Base-by-base conservation (phyloP, 2,329 filamentous ascomycete genomes). In the Graphilbum sp. region DNA sequence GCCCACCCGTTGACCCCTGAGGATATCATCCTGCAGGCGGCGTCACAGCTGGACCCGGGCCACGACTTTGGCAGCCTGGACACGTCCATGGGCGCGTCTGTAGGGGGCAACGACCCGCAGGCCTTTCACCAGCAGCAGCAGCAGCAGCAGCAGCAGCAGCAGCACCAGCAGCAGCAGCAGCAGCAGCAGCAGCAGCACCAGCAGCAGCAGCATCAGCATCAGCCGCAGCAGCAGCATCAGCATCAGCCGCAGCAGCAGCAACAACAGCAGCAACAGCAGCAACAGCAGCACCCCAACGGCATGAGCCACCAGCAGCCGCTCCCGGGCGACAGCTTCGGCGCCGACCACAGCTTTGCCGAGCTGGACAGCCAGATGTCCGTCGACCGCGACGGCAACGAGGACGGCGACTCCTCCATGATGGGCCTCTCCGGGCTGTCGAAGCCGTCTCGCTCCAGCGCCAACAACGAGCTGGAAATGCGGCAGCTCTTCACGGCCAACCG, bases 381-480 rank as follows among this genome's bases (percentile, higher is more conserved):
- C 47, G 72, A 75, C 40, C 65, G 67, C 35, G 72, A 76, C 34
- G 69, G 70, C 21, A 64, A 66, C 33, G 68, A 74, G 11, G 72
- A 76, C 12, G 64, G 55, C 16, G 69, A 75, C 39, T 43, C 45
- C 2, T 67, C 69, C 4, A 51, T 70, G 41, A 55, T 58, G 2
- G 63, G 62, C 11, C 52, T 58, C 8, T 49, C 55, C 15, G 57
- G 57, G 20, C 63, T 66, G 30, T 58, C 67, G 25, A 79, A 72
- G 54, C 65, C 71, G 21, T 66, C 71, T 21, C 69, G 76, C 35
- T 76, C 79, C 15, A 85, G 75, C 45, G 79, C 80, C 3, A 84
- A 83, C 46, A 87, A 87, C 49, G 82, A 87, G 54, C 66, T 81
- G 41, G 82, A 88, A 54, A 76, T 88, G 68, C 70, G 81, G 32